These are phyloP conservation scores for Trichoderma sp. DNA, from an alignment of 2,329 filamentous ascomycete species.

Conservation along the genomic window DNA sequence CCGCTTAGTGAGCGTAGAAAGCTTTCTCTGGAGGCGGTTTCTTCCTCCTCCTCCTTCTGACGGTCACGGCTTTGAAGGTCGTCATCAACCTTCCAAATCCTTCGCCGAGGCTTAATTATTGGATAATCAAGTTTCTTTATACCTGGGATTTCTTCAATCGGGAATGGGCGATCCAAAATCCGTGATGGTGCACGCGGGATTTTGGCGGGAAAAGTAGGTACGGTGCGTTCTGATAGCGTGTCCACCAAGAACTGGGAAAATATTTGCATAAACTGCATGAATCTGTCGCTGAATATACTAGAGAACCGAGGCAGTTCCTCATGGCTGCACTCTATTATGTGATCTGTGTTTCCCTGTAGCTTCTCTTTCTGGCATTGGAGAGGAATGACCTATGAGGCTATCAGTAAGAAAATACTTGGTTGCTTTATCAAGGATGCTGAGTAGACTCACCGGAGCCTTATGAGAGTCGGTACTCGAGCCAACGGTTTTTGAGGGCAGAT, in stretches of 20 bases:
- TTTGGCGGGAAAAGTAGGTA: neutral
- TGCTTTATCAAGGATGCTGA: neutral
- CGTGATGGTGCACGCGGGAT: conserved; percentile 5
- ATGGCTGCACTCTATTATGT: conserved; percentile 24
- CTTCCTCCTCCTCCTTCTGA: conserved; percentile 1
- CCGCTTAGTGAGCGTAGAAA: conserved; percentile 23
- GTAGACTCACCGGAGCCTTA: neutral
- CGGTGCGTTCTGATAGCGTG: neutral
- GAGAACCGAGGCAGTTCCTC: conserved; percentile 24
- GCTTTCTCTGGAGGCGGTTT: neutral
- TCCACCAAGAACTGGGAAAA: conserved; percentile 14
- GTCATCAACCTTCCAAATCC: neutral
- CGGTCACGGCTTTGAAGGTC: neutral
- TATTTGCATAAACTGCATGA: conserved; percentile 21
- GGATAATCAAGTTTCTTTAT: conserved; percentile 5
- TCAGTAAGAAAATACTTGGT: neutral
- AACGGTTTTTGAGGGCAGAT: neutral
- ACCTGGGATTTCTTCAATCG: neutral
- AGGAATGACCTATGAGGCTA: conserved; percentile 3
- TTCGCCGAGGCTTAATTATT: neutral
- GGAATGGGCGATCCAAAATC: neutral
- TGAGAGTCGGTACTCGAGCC: neutral
- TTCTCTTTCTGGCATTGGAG: neutral
- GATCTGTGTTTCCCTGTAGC: conserved; percentile 7
- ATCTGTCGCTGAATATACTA: conserved; percentile 20